Evolutionary conservation across 352 stramenopile genomes (phyloP), one percentile per base, ranked within the genome.

Genomic region (Aphanomyces astaci): DNA sequence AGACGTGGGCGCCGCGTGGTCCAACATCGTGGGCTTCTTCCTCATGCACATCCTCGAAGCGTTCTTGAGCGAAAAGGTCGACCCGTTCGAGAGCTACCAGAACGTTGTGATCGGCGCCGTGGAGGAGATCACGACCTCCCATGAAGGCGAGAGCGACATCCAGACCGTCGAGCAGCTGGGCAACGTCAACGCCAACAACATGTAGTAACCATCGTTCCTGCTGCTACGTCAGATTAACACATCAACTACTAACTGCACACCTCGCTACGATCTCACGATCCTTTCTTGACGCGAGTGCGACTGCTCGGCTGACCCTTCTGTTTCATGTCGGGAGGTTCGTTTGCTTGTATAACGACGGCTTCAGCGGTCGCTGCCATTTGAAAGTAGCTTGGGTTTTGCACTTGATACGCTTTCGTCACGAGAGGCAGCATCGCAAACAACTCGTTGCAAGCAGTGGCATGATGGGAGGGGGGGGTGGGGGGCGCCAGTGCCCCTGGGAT

Each of bases 41-140:
- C 51, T 68, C 32, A 7, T 60, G n/a, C 62, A 68, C 36, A 59
- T 68, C 32, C 51, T 68, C 28, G 62, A 68, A 28, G 25, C 62
- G 11, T 68, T 40, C 51, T 59, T 68, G 40, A 68, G 48, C 24
- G 62, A 68, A 10, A 68, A 68, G n/a, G 62, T 68, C 51, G 62
- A 68, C 25, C 62, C 62, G 25, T 68, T 68, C 22, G 62, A 68
- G 51, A 68, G 62, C 62, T 68, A 68, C 51, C 62, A 68, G 43
- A 68, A 68, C 51, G 53, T 51, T 15, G 33, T 68, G 19, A 68
- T 68, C 32, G 48, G 62, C 51, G 62, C 33, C 25, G 25, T 68
- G 27, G 33, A 68, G 10, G 62, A 68, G 43, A 68, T 68, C 51
- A 45, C 62, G 22, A 43, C 39, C 40, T 68, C 62, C 17, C 62